Percentiles rank a stretch among this genome's conserved stretches.
Evolutionary conservation across 1,139 yeast genomes (phyloP).

Genomic region (Yarrowia galli): DNA sequence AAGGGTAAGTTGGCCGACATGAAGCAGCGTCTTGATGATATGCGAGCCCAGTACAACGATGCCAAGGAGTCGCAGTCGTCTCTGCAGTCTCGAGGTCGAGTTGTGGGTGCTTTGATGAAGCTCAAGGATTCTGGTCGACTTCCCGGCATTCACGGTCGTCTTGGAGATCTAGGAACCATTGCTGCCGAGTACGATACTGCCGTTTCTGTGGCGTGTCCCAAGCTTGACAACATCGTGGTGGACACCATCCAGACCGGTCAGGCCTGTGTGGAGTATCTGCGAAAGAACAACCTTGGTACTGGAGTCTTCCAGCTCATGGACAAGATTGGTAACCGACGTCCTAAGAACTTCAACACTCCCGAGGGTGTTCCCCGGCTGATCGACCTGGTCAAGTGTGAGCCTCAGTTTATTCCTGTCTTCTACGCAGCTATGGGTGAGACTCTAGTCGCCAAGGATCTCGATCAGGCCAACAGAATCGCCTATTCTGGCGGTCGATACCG

Average conservation of each 20-base stretch:
- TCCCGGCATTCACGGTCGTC: slow-evolving; percentile 83
- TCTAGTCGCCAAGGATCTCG: slow-evolving; percentile 78
- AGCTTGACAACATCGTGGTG: slow-evolving; percentile 91
- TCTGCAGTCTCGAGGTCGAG: slow-evolving; percentile 73
- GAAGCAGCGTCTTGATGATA: slow-evolving; percentile 61
- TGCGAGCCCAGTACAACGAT: slow-evolving; percentile 70
- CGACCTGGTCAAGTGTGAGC: slow-evolving; percentile 77
- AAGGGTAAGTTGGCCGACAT: slow-evolving; percentile 58
- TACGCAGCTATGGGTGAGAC: slow-evolving; percentile 88
- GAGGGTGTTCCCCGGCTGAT: slow-evolving; percentile 79
- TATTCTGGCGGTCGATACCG: slow-evolving; percentile 82
- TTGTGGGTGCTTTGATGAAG: slow-evolving; percentile 70
- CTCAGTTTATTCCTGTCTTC: slow-evolving; percentile 81
- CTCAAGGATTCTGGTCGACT: slow-evolving; percentile 84
- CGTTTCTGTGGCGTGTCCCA: slow-evolving; percentile 92
- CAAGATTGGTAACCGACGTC: slow-evolving; percentile 65
- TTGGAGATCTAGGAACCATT: slow-evolving; percentile 90
- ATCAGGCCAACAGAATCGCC: slow-evolving; percentile 87
- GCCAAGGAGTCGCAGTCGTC: slow-evolving; percentile 65
- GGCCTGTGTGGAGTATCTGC: slow-evolving; percentile 83
- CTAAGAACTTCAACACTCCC: slow-evolving; percentile 68
- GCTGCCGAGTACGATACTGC: slow-evolving; percentile 92
- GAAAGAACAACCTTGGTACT: slow-evolving; percentile 85
- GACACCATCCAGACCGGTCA: slow-evolving; percentile 95
- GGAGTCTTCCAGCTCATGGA: slow-evolving; percentile 86